A percentile compares a stretch with the other conserved stretches of the same genome.
phyloP scores from a whole-genome alignment of 805 yeast genomes.

The Lachancea meyersii region DNA sequence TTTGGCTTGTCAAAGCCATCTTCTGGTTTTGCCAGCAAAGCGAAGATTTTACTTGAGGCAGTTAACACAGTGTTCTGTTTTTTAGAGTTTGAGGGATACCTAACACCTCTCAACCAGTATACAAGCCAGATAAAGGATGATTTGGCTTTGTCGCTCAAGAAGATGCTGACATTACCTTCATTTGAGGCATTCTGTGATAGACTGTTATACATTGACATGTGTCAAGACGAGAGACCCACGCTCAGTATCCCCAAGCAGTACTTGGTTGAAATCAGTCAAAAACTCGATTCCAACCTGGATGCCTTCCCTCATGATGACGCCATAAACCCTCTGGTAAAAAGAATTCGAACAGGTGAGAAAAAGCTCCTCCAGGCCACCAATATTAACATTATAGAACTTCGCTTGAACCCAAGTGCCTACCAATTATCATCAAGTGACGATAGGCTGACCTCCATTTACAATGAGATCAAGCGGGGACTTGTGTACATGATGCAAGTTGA shows the following conservation, averaged over 20 bases:
- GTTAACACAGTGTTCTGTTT: conserved; percentile 25
- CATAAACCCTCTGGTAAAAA: conserved; percentile 40
- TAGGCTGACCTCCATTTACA: conserved; percentile 50
- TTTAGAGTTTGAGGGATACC: conserved; percentile 24
- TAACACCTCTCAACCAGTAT: conserved; percentile 32
- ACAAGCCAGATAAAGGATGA: conserved; percentile 27
- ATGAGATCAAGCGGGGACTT: conserved; percentile 79
- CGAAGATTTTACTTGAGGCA: conserved; percentile 17
- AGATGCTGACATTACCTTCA: conserved; percentile 25
- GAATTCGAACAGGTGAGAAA: conserved; percentile 33
- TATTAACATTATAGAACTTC: conserved; percentile 36
- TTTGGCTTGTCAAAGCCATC: conserved; percentile 16
- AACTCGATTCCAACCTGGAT: conserved; percentile 39
- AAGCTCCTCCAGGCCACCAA: not conserved
- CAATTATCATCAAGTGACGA: conserved; percentile 44
- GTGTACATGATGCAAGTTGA: conserved; percentile 80
- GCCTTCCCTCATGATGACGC: conserved; percentile 50
- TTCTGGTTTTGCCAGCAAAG: conserved; percentile 14
- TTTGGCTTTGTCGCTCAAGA: conserved; percentile 22
- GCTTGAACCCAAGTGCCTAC: conserved; percentile 51
- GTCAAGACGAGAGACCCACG: conserved; percentile 33
- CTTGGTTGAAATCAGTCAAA: conserved; percentile 41
- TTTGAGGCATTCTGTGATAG: conserved; percentile 28
- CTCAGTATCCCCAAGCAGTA: conserved; percentile 42
- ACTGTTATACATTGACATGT: conserved; percentile 30